phyloP scores from a whole-genome alignment of 73 alveolate species.

The Tetrahymena thermophila region DNA sequence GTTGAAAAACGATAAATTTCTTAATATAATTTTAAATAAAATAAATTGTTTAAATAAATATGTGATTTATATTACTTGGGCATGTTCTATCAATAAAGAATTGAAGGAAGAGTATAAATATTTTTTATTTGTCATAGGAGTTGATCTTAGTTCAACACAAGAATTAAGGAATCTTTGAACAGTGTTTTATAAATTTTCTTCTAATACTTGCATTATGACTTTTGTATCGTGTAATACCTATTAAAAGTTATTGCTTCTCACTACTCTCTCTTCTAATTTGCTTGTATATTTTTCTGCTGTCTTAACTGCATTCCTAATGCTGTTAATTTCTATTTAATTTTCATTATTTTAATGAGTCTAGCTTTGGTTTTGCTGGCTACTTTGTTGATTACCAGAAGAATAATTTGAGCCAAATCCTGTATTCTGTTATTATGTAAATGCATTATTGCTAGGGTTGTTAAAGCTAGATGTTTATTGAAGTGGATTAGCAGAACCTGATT shows the following conservation, averaged over 20 bases:
- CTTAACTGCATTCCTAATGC: background rate
- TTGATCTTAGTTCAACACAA: background rate
- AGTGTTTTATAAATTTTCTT: background rate
- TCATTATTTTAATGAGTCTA: background rate
- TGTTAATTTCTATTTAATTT: background rate
- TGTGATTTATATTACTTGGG: background rate
- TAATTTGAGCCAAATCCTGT: background rate
- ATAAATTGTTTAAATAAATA: too few relatives aligned
- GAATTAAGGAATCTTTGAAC: background rate
- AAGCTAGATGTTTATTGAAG: background rate
- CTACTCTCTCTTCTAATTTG: background rate
- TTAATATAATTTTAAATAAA: too few relatives aligned
- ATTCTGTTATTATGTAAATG: background rate
- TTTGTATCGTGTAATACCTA: background rate
- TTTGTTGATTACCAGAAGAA: background rate
- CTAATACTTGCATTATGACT: background rate
- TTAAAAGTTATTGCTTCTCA: background rate
- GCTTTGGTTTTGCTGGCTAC: background rate
- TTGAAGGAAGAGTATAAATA: background rate
- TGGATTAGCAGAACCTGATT: background rate
- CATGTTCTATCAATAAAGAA: background rate
- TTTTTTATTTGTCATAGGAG: background rate
- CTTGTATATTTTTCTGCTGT: background rate
- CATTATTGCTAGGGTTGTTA: background rate
- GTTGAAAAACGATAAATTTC: too few relatives aligned